Conservation (phyloP, 2,329 filamentous ascomycete species). For the Sclerotinia glacialis region DNA sequence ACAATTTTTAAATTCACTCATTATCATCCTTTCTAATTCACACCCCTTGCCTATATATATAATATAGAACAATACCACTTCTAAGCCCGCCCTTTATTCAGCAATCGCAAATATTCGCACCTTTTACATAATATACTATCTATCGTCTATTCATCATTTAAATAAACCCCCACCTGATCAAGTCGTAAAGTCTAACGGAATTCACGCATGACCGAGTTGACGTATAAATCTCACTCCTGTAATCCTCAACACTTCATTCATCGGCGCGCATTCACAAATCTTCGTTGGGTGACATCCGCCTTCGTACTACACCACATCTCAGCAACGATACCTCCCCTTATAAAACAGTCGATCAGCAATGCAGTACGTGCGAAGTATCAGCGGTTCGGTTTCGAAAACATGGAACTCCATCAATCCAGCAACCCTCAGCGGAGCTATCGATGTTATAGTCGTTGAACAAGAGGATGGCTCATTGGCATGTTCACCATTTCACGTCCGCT, state of each 20-base stretch:
- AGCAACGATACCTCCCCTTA: background rate
- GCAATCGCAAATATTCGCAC: background rate
- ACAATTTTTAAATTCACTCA: slow-evolving; percentile 8
- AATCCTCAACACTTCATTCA: slow-evolving; percentile 7
- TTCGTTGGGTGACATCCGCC: slow-evolving; percentile 15
- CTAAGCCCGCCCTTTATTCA: background rate
- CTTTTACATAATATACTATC: slow-evolving; percentile 18
- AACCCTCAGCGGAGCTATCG: slow-evolving; percentile 94
- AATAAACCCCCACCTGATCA: slow-evolving; percentile 13
- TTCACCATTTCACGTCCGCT: slow-evolving; percentile 97
- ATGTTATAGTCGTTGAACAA: slow-evolving; percentile 97
- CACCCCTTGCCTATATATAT: background rate
- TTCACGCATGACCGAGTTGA: slow-evolving; percentile 15
- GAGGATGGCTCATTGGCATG: slow-evolving; percentile 87
- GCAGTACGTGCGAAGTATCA: slow-evolving; percentile 97
- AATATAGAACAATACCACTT: too few species aligned
- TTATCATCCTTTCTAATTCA: background rate
- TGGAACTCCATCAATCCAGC: slow-evolving; percentile 99
- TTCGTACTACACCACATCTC: slow-evolving; percentile 9
- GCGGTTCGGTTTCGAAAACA: slow-evolving; percentile 93
- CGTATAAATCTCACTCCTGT: background rate
- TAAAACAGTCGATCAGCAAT: slow-evolving; percentile 49
- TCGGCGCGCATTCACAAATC: slow-evolving; percentile 6
- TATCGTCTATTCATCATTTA: slow-evolving; percentile 6
- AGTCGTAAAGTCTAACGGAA: background rate